These are phyloP conservation scores for Acanthamoeba rhysodes DNA, from an alignment of 208 protist genomes.

Conservation along the genomic window DNA sequence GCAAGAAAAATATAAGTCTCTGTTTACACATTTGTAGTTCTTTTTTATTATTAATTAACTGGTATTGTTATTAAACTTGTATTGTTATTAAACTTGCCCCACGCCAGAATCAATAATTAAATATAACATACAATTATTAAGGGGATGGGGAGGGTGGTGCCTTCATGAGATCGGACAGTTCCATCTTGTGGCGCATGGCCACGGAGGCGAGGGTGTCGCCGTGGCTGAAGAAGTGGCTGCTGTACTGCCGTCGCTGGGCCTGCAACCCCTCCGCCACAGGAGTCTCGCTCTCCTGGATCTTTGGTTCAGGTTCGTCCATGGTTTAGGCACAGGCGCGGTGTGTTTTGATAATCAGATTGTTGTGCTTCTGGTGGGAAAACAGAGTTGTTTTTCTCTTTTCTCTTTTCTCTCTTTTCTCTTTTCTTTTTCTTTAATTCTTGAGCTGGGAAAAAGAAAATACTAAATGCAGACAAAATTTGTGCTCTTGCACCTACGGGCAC, in stretches of 20 bases:
- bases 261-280: not conserved
- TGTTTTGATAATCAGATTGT: no score
- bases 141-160: not conserved
- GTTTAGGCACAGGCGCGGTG: no score
- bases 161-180: not conserved
- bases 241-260: not conserved
- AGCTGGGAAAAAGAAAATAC: no score
- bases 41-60: no score
- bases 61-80: no score
- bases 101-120: not conserved
- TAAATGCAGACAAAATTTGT: no score
- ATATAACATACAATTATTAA: not conserved
- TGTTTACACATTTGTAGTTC: no score
- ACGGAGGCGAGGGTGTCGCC: conserved; percentile 39
- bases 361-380: not conserved
- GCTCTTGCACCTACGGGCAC: no score
- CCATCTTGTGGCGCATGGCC: conserved; percentile 45
- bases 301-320: not conserved
- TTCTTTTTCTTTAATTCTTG: not conserved
- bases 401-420: not conserved
- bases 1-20: no score
- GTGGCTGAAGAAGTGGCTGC: conserved; percentile 43
- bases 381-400: not conserved
- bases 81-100: no score
- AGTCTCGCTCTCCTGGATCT: not conserved